A percentile compares a stretch with the other conserved stretches of the same genome.
phyloP scores from a whole-genome alignment of 2,329 filamentous ascomycete species.

The Acephala macrosclerotiorum region DNA sequence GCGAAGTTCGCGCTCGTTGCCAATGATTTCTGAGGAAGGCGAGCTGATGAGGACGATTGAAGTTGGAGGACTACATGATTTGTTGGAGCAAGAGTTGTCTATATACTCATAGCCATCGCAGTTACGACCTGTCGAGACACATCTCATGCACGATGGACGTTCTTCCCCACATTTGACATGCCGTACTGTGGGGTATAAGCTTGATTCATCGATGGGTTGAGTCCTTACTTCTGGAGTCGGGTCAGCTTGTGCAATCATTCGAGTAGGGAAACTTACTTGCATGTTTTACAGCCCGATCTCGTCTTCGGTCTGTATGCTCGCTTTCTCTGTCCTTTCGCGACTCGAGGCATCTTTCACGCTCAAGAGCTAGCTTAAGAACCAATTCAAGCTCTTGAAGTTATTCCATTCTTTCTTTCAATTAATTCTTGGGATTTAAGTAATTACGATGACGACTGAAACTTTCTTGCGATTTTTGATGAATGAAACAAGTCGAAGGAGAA shows the following conservation, averaged over 20 bases:
- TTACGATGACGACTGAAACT: too few species aligned
- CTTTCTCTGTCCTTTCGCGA: slow-evolving; percentile 18
- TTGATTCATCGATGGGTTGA: not conserved
- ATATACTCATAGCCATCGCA: slow-evolving; percentile 30
- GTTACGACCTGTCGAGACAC: slow-evolving; percentile 24
- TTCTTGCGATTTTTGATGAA: not conserved
- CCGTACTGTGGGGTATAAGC: slow-evolving; percentile 13
- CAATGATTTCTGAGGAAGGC: not conserved
- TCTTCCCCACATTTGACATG: slow-evolving; percentile 32
- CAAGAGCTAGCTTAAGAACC: not conserved
- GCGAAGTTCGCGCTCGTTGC: slow-evolving; percentile 14
- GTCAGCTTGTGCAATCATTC: not conserved
- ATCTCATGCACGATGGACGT: slow-evolving; percentile 25
- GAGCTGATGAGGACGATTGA: not conserved
- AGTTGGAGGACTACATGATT: not conserved
- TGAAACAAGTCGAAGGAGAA: not conserved
- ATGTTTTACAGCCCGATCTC: slow-evolving; percentile 23
- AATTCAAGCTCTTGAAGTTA: not conserved
- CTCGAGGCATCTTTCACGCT: slow-evolving; percentile 3
- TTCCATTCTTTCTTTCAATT: not conserved
- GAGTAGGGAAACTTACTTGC: slow-evolving; percentile 21
- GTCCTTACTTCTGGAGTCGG: slow-evolving; percentile 1
- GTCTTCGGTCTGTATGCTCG: slow-evolving; percentile 24
- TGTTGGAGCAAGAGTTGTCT: not conserved
- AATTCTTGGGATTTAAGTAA: too few species aligned